Evolutionary conservation across 2,329 filamentous ascomycete species (phyloP).

Genomic region (Harringtonia aguacate): DNA sequence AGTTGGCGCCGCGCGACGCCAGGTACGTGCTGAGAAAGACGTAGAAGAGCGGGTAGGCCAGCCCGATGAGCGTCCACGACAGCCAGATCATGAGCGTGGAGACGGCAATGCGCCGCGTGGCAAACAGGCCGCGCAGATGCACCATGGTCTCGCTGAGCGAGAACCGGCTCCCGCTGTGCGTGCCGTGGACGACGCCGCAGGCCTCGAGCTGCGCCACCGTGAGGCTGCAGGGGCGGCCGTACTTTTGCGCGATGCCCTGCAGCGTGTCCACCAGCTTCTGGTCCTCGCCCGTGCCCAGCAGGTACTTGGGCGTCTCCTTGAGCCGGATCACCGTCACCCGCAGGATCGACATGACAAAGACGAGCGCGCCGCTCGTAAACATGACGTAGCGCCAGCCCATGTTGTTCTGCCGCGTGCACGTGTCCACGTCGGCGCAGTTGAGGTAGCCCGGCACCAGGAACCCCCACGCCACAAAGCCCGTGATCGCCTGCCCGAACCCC

Average conservation of each 20-base stretch:
- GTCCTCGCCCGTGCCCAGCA: conserved; percentile 41
- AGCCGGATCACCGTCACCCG: conserved; percentile 44
- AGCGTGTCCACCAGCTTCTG: conserved; percentile 34
- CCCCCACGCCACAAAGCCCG: conserved; percentile 39
- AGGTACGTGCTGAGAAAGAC: conserved; percentile 57
- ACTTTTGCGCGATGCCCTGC: conserved; percentile 25
- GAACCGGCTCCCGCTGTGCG: conserved; percentile 22
- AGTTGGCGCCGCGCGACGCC: conserved; percentile 42
- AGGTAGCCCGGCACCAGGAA: conserved; percentile 30
- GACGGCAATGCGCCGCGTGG: conserved; percentile 45
- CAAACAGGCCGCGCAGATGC: conserved; percentile 57
- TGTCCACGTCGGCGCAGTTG: conserved; percentile 33
- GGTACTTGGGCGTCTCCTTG: conserved; percentile 49
- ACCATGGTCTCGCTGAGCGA: conserved; percentile 23
- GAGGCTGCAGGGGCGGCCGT: conserved; percentile 28
- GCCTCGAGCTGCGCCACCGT: conserved; percentile 34
- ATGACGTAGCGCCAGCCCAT: conserved; percentile 41
- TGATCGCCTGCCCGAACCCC: conserved; percentile 34
- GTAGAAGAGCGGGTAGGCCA: conserved; percentile 66
- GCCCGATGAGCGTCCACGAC: conserved; percentile 58
- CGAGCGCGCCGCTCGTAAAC: conserved; percentile 34
- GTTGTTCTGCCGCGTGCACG: conserved; percentile 35
- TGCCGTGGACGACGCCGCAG: conserved; percentile 29
- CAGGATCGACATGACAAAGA: conserved; percentile 38
- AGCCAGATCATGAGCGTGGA: conserved; percentile 57